Evolutionary conservation across 129 eudicot genomes (phyloP), one percentile per base, ranked within the genome.

Genomic region (Deinandra increscens): DNA sequence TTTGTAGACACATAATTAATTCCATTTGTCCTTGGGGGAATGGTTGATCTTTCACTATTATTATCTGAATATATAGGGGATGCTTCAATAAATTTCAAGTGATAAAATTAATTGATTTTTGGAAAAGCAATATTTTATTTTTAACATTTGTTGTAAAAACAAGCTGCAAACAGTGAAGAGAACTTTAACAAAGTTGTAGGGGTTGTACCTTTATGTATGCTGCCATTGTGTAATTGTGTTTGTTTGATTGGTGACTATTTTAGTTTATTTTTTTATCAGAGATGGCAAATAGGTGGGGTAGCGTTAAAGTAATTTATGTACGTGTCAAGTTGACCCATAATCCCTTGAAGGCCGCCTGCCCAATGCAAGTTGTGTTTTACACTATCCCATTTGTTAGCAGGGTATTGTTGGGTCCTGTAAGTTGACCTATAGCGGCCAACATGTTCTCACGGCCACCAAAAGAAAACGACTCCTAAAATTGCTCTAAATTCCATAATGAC

Each of bases 161-260:
- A 29, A 65, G 14, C 37, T 19, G 22, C 55, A 65, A 42, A n/a
- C 3, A 43, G 19, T 42, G 13, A 38, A 63, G 49, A 26, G 31
- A 26, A 26, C 31, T 26, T 26, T n/a, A n/a, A n/a, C n/a, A n/a
- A 26, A 26, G 31, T 26, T 26, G 31, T 26, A 26, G 31, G 31
- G 31, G 31, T 26, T 26, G 31, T 26, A 26, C 3, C 29, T 50
- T 7, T 50, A 17, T 50, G 19, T 50, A 54, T 19, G 33, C 60
- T 54, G 46, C 44, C 43, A 29, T 46, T 50, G 29, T n/a, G n/a
- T n/a, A n/a, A n/a, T n/a, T n/a, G n/a, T 66, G 29, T 66, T 33
- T 46, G 59, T 31, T 66, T 46, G 42, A 17, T 66, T 44, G 23
- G 43, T 33, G 17, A 9, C 8, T 45, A 1, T 26, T 66, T 29